Percentiles rank a stretch among this genome's conserved stretches.
These are phyloP conservation scores for Pulveroboletus sp. DNA, from an alignment of 768 basidiomycete genomes.

Conservation along the genomic window DNA sequence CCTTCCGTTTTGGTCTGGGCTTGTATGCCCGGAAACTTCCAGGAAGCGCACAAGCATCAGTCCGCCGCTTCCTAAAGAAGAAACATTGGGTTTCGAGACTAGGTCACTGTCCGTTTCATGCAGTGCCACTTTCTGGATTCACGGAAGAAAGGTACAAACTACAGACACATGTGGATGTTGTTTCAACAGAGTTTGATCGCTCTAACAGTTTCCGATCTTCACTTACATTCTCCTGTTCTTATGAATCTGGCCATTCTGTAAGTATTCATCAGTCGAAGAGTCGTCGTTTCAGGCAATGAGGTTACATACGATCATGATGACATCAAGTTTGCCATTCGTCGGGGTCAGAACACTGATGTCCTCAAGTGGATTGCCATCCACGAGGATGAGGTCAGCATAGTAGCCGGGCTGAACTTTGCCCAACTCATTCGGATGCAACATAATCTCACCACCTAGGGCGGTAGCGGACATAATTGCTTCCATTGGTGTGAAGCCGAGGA, in stretches of 20 bases:
- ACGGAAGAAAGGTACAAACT: not conserved
- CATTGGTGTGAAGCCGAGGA: constrained; percentile 34
- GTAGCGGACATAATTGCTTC: constrained; percentile 36
- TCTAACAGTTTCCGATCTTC: not conserved
- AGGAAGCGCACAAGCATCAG: too few relatives aligned
- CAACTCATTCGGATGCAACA: constrained; percentile 34
- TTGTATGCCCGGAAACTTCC: too few relatives aligned
- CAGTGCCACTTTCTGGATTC: too few relatives aligned
- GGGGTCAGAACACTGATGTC: constrained; percentile 32
- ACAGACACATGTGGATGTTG: not conserved
- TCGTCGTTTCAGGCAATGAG: not conserved
- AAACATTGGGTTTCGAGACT: too few relatives aligned
- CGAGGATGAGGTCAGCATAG: constrained; percentile 36
- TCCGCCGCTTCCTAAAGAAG: too few relatives aligned
- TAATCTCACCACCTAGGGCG: constrained; percentile 34
- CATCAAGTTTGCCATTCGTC: constrained; percentile 30
- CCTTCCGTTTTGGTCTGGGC: too few relatives aligned
- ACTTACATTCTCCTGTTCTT: constrained; percentile 5
- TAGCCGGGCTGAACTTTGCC: constrained; percentile 36
- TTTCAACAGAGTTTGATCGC: not conserved
- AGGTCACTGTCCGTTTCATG: too few relatives aligned
- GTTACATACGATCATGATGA: constrained; percentile 32
- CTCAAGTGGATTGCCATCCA: constrained; percentile 35
- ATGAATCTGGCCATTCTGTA: constrained; percentile 28
- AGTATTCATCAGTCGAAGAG: not conserved